Evolutionary conservation across 345 rosid genomes (phyloP).

Genomic region (Balakata baccata): DNA sequence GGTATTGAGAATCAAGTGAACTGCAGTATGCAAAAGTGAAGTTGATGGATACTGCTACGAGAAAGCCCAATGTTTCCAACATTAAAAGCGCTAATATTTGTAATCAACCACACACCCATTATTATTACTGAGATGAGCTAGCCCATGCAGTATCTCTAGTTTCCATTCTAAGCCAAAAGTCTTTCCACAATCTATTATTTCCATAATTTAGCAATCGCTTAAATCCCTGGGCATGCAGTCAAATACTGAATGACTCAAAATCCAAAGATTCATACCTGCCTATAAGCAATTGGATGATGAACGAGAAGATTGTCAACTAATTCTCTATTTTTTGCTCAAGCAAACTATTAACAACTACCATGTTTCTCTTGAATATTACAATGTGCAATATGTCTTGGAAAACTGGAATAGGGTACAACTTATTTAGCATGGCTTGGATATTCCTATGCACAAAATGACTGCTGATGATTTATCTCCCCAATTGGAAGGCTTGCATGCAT

Average conservation of each 20-base stretch:
- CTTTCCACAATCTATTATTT: not conserved
- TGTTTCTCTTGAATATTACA: not conserved
- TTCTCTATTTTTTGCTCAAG: not conserved
- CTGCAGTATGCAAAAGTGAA: not conserved
- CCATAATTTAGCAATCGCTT: not conserved
- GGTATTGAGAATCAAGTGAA: not conserved
- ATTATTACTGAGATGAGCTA: too few species aligned
- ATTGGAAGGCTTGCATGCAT: too few species aligned
- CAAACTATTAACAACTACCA: not conserved
- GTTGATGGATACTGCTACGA: not conserved
- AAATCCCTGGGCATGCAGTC: not conserved
- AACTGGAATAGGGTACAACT: not conserved
- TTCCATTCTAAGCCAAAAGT: not conserved
- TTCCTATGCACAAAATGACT: not conserved
- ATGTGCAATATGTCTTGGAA: not conserved
- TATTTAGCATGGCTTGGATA: not conserved
- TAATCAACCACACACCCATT: too few species aligned
- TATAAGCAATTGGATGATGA: not conserved
- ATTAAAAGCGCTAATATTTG: not conserved
- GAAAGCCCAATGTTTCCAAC: not conserved
- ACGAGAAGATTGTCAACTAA: not conserved
- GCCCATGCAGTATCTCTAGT: too few species aligned
- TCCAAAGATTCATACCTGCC: not conserved
- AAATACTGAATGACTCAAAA: not conserved
- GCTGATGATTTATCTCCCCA: not conserved